Evolutionary conservation across 495 filamentous ascomycete species (phyloP).

Genomic region (Tirmania nivea): DNA sequence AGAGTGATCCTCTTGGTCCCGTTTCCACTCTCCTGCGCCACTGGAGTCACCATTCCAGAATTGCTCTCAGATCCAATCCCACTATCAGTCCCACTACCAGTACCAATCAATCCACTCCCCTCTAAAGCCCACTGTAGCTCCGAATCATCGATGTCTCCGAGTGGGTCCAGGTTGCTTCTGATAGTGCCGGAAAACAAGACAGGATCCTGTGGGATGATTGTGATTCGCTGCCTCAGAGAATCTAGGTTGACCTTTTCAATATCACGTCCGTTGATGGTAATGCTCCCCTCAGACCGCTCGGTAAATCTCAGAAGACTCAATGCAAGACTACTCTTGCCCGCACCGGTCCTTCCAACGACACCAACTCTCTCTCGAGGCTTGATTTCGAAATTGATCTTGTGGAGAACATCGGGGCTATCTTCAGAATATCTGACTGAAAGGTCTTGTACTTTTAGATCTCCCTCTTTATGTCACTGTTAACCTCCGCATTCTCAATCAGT

Average conservation of each 20-base stretch:
- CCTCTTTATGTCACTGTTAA: constrained; percentile 6
- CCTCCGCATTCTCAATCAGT: neutral
- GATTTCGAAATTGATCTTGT: constrained; percentile 24
- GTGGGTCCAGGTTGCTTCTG: constrained; percentile 30
- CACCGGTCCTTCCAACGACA: constrained; percentile 31
- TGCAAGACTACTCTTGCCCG: constrained; percentile 23
- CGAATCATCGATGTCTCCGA: constrained; percentile 16
- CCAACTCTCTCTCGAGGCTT: constrained; percentile 24
- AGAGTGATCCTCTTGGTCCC: constrained; percentile 12
- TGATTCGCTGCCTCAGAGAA: constrained; percentile 28
- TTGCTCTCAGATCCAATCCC: neutral
- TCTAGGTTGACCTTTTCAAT: constrained; percentile 26
- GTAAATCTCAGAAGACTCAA: constrained; percentile 31
- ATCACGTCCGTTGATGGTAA: constrained; percentile 31
- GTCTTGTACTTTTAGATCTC: constrained; percentile 23
- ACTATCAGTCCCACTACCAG: neutral
- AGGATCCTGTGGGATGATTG: constrained; percentile 34
- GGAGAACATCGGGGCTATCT: constrained; percentile 25
- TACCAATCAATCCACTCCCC: constrained; percentile 8
- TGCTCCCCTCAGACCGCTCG: constrained; percentile 23
- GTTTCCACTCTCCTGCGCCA: neutral
- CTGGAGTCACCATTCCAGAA: constrained; percentile 8
- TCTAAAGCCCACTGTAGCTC: constrained; percentile 12
- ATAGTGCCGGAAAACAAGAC: constrained; percentile 33
- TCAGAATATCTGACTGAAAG: constrained; percentile 24